phyloP scores from a whole-genome alignment of 2,329 filamentous ascomycete genomes.

The Colletotrichum sp. region DNA sequence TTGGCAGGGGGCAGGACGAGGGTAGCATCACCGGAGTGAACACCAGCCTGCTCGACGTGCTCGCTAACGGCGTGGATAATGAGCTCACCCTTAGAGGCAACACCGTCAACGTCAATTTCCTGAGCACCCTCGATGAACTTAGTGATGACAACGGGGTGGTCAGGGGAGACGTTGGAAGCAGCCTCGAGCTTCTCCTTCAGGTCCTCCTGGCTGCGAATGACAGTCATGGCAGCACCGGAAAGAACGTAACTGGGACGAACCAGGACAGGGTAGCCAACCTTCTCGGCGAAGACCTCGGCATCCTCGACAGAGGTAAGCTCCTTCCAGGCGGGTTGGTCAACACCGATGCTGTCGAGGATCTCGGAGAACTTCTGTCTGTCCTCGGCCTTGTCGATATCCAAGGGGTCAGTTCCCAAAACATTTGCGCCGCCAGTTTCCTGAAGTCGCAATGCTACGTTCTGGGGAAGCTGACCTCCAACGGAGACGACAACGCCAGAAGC shows the following conservation, averaged over 20 bases:
- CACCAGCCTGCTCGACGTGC: conserved; percentile 95
- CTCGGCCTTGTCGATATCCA: conserved; percentile 97
- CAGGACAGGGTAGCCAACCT: conserved; percentile 91
- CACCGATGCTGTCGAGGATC: conserved; percentile 93
- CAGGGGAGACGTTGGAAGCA: conserved; percentile 87
- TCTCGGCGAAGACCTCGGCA: conserved; percentile 83
- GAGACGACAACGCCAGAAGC: conserved; percentile 91
- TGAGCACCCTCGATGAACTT: conserved; percentile 97
- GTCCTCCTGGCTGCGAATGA: conserved; percentile 86
- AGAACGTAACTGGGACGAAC: conserved; percentile 95
- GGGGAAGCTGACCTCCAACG: conserved; percentile 92
- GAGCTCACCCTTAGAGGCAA: conserved; percentile 84
- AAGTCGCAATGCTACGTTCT: conserved; percentile 94
- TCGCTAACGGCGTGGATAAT: conserved; percentile 92
- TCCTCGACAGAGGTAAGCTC: conserved; percentile 89
- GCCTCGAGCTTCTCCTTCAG: conserved; percentile 94
- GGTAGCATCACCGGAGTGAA: conserved; percentile 97
- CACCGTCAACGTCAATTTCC: conserved; percentile 96
- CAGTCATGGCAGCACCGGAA: conserved; percentile 97
- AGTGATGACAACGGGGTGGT: conserved; percentile 97
- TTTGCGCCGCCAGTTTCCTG: conserved; percentile 91
- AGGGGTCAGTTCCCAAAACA: conserved; percentile 89
- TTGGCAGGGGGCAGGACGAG: conserved; percentile 86
- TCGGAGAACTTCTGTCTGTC: conserved; percentile 98
- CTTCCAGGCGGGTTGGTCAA: conserved; percentile 98